Percentiles rank a stretch among this genome's conserved stretches.
phyloP scores from a whole-genome alignment of 306 rosid genomes.

The Malus sylvestris region DNA sequence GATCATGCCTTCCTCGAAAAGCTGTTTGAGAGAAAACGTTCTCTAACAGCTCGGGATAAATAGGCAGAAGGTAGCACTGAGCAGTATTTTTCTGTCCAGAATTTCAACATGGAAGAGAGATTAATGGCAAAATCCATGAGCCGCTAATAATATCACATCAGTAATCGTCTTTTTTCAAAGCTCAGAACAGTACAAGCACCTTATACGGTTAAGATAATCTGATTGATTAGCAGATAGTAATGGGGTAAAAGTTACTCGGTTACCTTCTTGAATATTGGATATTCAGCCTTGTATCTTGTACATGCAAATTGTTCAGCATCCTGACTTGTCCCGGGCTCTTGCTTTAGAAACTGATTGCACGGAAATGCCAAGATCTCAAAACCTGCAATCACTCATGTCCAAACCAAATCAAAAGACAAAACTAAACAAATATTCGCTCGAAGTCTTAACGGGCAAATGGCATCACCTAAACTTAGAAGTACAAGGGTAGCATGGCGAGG shows the following conservation, averaged over 20 bases:
- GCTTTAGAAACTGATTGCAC: slow-evolving; percentile 83
- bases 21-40: background rate
- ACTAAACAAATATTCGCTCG: background rate
- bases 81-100: too few species aligned
- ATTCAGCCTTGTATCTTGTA: slow-evolving; percentile 71
- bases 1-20: background rate
- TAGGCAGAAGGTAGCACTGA: too few species aligned
- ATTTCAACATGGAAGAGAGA: too few species aligned
- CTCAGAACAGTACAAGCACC: too few species aligned
- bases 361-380: slow-evolving; percentile 95
- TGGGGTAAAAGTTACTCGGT: background rate
- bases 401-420: background rate
- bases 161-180: too few species aligned
- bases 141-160: too few species aligned
- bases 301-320: slow-evolving; percentile 73
- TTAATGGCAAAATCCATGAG: too few species aligned
- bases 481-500: background rate
- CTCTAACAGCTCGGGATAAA: too few species aligned
- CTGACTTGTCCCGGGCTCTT: slow-evolving; percentile 79
- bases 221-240: background rate
- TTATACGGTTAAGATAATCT: background rate
- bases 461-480: background rate
- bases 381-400: slow-evolving; percentile 33
- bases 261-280: slow-evolving; percentile 91
- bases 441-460: background rate